Percentiles rank a stretch among this genome's conserved stretches.
Evolutionary conservation across 495 filamentous ascomycete genomes (phyloP).

Genomic region (Neurospora tetrasperma): DNA sequence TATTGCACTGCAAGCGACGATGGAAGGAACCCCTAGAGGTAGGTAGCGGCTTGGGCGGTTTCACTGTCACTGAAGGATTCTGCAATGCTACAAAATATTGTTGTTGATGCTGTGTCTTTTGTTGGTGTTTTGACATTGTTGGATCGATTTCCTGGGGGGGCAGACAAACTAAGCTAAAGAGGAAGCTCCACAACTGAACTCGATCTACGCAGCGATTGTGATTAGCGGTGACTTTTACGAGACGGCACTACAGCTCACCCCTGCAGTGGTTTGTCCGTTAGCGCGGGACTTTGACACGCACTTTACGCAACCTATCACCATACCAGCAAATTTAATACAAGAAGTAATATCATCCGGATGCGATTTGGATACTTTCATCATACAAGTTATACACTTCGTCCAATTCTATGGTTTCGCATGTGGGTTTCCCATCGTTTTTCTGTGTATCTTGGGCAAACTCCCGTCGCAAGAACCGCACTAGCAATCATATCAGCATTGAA

Average conservation of each 20-base stretch:
- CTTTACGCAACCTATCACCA: no score
- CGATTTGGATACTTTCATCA: no score
- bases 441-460: no score
- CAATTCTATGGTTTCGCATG: no score
- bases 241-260: background rate
- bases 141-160: background rate
- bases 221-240: background rate
- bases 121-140: background rate
- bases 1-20: background rate
- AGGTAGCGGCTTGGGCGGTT: background rate
- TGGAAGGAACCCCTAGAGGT: background rate
- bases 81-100: background rate
- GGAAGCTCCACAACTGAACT: background rate
- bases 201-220: background rate
- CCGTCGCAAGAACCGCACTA: no score
- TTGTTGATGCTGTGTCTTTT: background rate
- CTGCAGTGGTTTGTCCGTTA: no score
- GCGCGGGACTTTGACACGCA: no score
- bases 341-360: no score
- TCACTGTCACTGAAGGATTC: background rate
- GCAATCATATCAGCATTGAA: no score
- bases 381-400: no score
- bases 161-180: background rate
- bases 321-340: no score
- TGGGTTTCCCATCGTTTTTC: no score